Base-by-base conservation (phyloP, 2,329 filamentous ascomycete species). In the Neonectria coccinea region DNA sequence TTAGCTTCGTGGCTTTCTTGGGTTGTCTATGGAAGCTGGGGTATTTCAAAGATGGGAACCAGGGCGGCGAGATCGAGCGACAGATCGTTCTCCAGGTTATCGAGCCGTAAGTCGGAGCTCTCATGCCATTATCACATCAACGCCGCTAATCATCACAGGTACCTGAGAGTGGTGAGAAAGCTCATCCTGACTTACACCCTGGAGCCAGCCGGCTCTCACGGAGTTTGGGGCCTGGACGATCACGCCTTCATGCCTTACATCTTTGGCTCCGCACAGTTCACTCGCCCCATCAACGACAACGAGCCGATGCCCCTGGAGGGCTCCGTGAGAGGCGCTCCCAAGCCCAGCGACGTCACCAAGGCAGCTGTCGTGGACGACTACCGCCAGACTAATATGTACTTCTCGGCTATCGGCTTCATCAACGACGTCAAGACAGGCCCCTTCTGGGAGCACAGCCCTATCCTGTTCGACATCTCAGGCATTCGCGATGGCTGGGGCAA, bases 221-320 rank as follows among this genome's bases (percentile, higher is more conserved):
- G 96, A 3, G 96, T 99, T 20, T 99, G 96, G 96, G 96, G 96
- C 20, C 85, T 99, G n/a, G 96, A 99, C 76, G 96, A 99, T 78
- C 95, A 99, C 79, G 94, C 89, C 9, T 98, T 99, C 77, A 79
- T 96, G 27, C 92, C 96, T 0, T 99, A 98, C 78, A 93, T 99
- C 61, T 94, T 98, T 68, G 96, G 96, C 33, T 97, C 94, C 2
- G 94, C 96, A 0, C 96, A 99, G 76, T 84, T 97, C 44, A 91
- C 91, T 10, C 91, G 93, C 1, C 87, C 94, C 1, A 92, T 97
- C 68, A 81, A 83, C 29, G 83, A 87, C 1, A 78, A 82, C 2
- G 83, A 87, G 10, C 78, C 86, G 2, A 91, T 93, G 73, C 93
- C 92, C 0, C 84, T 88, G 1, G 93, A 97, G 79, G 94, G 94